Evolutionary conservation across 179 eudicot species (phyloP).

Genomic region (Camellia oleifera): DNA sequence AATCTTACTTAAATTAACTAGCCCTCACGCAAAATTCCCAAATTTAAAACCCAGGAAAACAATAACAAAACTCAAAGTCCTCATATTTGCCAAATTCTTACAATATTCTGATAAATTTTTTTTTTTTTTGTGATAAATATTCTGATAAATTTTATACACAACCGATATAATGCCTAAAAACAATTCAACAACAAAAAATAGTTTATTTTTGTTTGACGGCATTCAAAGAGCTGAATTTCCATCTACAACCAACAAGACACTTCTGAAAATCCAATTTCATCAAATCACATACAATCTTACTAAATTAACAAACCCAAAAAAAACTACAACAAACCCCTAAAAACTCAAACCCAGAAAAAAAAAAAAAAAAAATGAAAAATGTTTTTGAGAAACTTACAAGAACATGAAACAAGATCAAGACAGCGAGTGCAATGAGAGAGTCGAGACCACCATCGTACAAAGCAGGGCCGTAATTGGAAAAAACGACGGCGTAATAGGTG

Average conservation of each 20-base stretch:
- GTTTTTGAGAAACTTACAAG: constrained; percentile 32
- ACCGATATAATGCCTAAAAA: not conserved
- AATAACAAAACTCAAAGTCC: not conserved
- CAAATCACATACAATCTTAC: not conserved
- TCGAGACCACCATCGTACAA: constrained; percentile 59
- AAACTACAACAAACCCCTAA: not conserved
- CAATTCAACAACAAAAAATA: too few species aligned
- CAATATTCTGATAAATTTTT: not conserved
- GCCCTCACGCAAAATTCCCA: not conserved
- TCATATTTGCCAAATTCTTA: not conserved
- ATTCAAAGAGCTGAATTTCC: not conserved
- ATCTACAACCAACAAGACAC: not conserved
- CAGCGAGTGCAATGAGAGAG: constrained; percentile 55
- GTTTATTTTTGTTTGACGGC: not conserved
- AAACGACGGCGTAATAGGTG: constrained; percentile 85
- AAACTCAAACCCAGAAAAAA: not conserved
- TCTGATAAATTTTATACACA: not conserved
- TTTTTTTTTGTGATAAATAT: too few species aligned
- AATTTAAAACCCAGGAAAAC: not conserved
- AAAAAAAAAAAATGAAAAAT: not conserved
- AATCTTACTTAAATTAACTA: not conserved
- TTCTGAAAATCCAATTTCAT: not conserved
- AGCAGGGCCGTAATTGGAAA: constrained; percentile 67
- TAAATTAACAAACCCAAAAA: not conserved
- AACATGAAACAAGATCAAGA: constrained; percentile 69